These are phyloP conservation scores for Cystofilobasidium capitatum DNA, from an alignment of 768 basidiomycete genomes.

Conservation along the genomic window DNA sequence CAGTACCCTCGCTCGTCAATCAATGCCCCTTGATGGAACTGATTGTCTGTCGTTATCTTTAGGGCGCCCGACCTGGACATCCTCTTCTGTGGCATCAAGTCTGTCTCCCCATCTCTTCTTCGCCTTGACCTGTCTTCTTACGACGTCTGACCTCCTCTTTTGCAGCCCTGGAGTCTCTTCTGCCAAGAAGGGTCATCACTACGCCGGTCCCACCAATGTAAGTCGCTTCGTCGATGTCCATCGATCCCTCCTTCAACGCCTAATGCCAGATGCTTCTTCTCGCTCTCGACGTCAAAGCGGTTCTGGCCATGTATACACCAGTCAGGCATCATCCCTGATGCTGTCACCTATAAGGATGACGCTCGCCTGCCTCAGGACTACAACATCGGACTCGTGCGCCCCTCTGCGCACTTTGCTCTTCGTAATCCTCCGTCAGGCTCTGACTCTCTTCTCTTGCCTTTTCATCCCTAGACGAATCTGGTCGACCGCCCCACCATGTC, in stretches of 20 bases:
- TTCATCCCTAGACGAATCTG: slow-evolving; percentile 55
- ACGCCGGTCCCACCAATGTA: slow-evolving; percentile 59
- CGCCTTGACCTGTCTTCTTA: neutral
- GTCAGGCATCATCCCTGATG: slow-evolving; percentile 45
- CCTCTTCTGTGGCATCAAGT: slow-evolving; percentile 81
- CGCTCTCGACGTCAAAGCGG: slow-evolving; percentile 21
- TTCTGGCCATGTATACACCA: slow-evolving; percentile 48
- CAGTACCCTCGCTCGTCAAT: neutral
- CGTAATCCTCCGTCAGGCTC: neutral
- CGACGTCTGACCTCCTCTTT: neutral
- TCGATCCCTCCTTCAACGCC: neutral
- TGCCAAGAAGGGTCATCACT: slow-evolving; percentile 64
- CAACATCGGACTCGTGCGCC: slow-evolving; percentile 57
- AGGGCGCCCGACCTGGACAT: slow-evolving; percentile 44
- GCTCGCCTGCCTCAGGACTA: slow-evolving; percentile 50
- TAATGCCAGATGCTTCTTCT: neutral
- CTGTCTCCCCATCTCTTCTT: slow-evolving; percentile 29
- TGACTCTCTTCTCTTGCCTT: neutral
- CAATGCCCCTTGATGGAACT: no score
- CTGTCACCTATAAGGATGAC: neutral
- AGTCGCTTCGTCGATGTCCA: slow-evolving; percentile 56
- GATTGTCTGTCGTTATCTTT: neutral
- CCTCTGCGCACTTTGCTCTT: neutral
- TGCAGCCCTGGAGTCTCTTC: slow-evolving; percentile 59
- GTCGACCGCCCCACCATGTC: slow-evolving; percentile 60